Base-by-base conservation (phyloP, 1,284 basidiomycete genomes). In the Ustilago hordei region DNA sequence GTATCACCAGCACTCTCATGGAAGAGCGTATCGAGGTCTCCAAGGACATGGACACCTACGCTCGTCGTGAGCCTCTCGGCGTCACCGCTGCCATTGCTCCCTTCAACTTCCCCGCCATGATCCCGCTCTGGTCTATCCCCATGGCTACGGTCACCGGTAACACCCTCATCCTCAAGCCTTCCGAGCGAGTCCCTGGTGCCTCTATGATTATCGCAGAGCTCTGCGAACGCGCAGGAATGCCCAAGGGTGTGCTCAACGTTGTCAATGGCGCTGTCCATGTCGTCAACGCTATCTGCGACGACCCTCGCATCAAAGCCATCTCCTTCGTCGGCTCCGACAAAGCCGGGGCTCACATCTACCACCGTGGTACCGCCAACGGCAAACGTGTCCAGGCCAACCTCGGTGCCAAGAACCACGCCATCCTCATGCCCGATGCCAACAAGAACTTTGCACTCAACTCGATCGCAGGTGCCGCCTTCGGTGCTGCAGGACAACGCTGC, bases 131-230 rank as follows among this genome's bases (percentile, higher is more conserved):
- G 95, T 72, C 81, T 89, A 80, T 84, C 63, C 81, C 81, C 50
- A 83, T 84, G 78, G 93, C 94, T 15, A 89, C 91, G 32, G 91
- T 92, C n/a, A 94, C 93, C 5, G 95, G 96, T 58, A 99, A 99
- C 86, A 95, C 96, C 0, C 90, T 98, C 54, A 90, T 99, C 74
- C 88, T 98, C 79, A 99, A 99, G 86, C 96, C 96, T 23, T 96
- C 94, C 2, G 96, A 98, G 87, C 91, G 96, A 35, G 95, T 97
- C 84, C 96, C 96, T 23, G 95, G 95, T 69, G 96, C 96, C 9
- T 92, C 94, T 17, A 95, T 97, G 93, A 96, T 99, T 77, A 95
- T 99, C 79, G 94, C 95, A 47, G 95, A 98, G 86, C 90, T 98
- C 7, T 95, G 93, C 84, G 90, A 93, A 86, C 91, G 91, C 69